Evolutionary conservation across 2,329 filamentous ascomycete species (phyloP).

Genomic region (Pseudopyricularia cyperi): DNA sequence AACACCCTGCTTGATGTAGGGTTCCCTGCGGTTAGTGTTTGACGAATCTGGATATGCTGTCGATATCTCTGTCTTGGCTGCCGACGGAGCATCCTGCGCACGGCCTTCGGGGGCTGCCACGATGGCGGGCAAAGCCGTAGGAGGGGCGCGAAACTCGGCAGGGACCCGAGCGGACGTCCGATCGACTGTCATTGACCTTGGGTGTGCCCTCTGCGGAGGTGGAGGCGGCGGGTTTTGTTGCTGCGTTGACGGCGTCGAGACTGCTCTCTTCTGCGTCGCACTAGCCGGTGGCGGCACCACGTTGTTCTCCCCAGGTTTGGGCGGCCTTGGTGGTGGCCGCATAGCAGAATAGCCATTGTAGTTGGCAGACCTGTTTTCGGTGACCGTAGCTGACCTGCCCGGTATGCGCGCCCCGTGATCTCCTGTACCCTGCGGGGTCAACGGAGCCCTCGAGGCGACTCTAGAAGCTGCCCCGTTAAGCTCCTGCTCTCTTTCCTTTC

Average conservation of each 20-base stretch:
- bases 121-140: conserved; percentile 2
- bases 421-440: conserved; percentile 26
- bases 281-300: background rate
- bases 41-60: conserved; percentile 74
- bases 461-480: conserved; percentile 19
- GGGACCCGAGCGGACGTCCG: conserved; percentile 23
- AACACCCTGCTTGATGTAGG: conserved; percentile 58
- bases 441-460: conserved; percentile 14
- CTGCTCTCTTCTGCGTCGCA: conserved; percentile 23
- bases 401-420: conserved; percentile 36
- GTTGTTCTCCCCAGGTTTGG: conserved; percentile 14
- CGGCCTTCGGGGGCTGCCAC: background rate
- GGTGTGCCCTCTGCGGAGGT: conserved; percentile 27
- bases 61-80: conserved; percentile 34
- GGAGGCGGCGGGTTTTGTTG: conserved; percentile 24
- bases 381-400: conserved; percentile 27
- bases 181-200: conserved; percentile 37
- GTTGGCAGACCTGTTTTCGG: conserved; percentile 16
- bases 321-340: conserved; percentile 8
- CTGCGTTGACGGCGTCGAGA: conserved; percentile 32
- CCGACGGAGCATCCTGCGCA: background rate
- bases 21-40: conserved; percentile 71
- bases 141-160: conserved; percentile 21
- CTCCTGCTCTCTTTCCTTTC: conserved; percentile 31
- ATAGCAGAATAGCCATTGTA: conserved; percentile 6